phyloP scores from a whole-genome alignment of 2,329 filamentous ascomycete species.

The Fusarium odoratissimum region DNA sequence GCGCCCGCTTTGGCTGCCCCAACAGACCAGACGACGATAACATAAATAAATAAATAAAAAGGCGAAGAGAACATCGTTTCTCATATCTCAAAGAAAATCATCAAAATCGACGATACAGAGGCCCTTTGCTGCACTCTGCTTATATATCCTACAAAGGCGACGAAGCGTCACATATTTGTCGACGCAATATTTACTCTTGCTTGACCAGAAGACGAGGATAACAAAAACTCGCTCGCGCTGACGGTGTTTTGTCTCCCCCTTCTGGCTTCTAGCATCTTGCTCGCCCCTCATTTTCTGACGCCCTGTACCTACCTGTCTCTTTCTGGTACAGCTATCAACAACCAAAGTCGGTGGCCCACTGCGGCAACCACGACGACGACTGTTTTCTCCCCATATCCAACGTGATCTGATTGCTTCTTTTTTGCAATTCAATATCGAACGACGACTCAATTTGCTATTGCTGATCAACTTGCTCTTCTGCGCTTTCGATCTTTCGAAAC shows the following conservation, averaged over 20 bases:
- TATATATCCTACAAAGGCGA: conserved; percentile 33
- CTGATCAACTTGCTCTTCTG: conserved; percentile 21
- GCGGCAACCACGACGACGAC: conserved; percentile 50
- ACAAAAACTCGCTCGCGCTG: conserved; percentile 41
- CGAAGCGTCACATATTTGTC: conserved; percentile 38
- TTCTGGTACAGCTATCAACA: conserved; percentile 44
- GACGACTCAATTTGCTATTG: conserved; percentile 18
- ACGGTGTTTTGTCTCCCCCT: conserved; percentile 37
- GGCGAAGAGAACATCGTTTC: conserved; percentile 27
- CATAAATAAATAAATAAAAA: background rate
- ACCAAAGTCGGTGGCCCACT: conserved; percentile 46
- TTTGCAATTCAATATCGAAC: conserved; percentile 23
- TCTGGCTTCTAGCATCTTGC: conserved; percentile 16
- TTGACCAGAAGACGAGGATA: conserved; percentile 31
- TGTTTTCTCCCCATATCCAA: conserved; percentile 31
- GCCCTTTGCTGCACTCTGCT: conserved; percentile 7
- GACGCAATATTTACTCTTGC: conserved; percentile 30
- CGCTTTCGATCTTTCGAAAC: conserved; percentile 32
- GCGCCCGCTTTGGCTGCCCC: conserved; percentile 42
- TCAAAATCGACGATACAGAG: conserved; percentile 14
- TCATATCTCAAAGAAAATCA: conserved; percentile 1
- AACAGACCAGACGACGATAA: conserved; percentile 31
- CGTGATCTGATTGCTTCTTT: conserved; percentile 37
- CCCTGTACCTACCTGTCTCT: conserved; percentile 42
- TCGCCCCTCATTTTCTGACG: conserved; percentile 40